These are phyloP conservation scores for Botrytis pseudocinerea DNA, from an alignment of 2,329 filamentous ascomycete genomes.

Conservation along the genomic window DNA sequence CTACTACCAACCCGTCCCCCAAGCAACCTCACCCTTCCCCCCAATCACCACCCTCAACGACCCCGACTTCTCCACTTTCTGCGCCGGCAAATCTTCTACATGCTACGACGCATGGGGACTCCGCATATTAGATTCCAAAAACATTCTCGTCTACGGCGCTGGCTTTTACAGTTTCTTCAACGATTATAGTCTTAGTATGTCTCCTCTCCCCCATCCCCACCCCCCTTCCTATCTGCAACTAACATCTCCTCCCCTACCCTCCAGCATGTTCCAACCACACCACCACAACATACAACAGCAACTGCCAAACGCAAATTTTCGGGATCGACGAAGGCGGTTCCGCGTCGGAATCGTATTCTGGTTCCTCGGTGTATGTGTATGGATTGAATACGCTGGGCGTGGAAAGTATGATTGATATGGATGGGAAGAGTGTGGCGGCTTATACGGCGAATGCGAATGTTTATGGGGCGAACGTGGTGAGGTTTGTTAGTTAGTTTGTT, in stretches of 20 bases:
- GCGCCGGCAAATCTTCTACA: slow-evolving; percentile 41
- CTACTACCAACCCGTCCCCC: slow-evolving; percentile 66
- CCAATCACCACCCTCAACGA: slow-evolving; percentile 45
- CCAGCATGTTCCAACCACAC: slow-evolving; percentile 27
- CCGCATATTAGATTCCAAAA: slow-evolving; percentile 53
- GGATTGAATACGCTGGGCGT: slow-evolving; percentile 31
- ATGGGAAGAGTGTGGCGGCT: slow-evolving; percentile 24
- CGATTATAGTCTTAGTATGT: slow-evolving; percentile 48
- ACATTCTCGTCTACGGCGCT: slow-evolving; percentile 53
- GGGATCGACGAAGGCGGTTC: slow-evolving; percentile 28
- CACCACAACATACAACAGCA: slow-evolving; percentile 21
- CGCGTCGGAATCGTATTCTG: background rate
- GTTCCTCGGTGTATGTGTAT: slow-evolving; percentile 29
- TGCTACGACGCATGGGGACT: slow-evolving; percentile 66
- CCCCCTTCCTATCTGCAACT: background rate
- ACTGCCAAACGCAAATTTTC: slow-evolving; percentile 33
- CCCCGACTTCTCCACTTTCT: slow-evolving; percentile 50
- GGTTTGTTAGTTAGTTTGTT: slow-evolving; percentile 22
- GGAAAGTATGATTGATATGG: slow-evolving; percentile 30
- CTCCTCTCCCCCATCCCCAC: background rate
- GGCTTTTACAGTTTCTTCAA: slow-evolving; percentile 62
- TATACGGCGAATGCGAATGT: slow-evolving; percentile 29
- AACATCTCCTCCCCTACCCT: background rate
- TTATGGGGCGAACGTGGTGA: slow-evolving; percentile 29
- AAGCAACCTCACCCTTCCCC: slow-evolving; percentile 62